Evolutionary conservation across 805 yeast genomes (phyloP), one percentile per base, ranked within the genome.

Genomic region (Teunomyces barrocoloradensis): DNA sequence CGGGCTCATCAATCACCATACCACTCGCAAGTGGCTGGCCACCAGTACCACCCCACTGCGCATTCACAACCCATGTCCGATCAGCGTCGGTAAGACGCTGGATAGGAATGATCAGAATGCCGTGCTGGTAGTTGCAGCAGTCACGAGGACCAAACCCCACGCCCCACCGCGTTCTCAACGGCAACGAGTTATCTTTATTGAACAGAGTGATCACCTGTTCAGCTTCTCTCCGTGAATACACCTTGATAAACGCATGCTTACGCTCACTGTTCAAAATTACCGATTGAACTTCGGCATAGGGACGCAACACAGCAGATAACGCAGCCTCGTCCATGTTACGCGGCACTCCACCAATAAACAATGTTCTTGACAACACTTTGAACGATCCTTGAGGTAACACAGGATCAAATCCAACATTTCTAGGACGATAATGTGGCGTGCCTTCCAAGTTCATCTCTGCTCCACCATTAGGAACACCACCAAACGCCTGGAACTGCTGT

Each of bases 111-210:
- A 90, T 80, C 50, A 96, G 86, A 33, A 85, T 77, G 52, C 99
- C 99, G 48, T 85, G 85, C 61, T 85, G 91, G 68, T 94, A 94
- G 68, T 94, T 95, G 65, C 96, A 89, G 73, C 98, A 92, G 66
- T 94, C 98, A 73, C 99, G 82, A 46, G 99, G 99, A 4, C 99
- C 99, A 61, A 87, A 94, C 1, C 99, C 99, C 52, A 94, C 98
- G 55, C 98, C 99, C 99, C 99, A 94, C 63, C 97, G 80, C 4
- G 95, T 88, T 68, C 98, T 81, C 56, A 94, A 73, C 55, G 81
- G 72, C 62, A 73, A 69, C 7, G 79, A 66, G 35, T 86, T 85
- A 52, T 83, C 84, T 55, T 84, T 81, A 60, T 82, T 82, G 70
- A 91, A 89, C 36, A 82, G 79, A 35, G 79, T 74, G 48, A 89